A percentile compares a stretch with the other conserved stretches of the same genome.
phyloP scores from a whole-genome alignment of 2,329 filamentous ascomycete genomes.

The Fusarium paranaense region DNA sequence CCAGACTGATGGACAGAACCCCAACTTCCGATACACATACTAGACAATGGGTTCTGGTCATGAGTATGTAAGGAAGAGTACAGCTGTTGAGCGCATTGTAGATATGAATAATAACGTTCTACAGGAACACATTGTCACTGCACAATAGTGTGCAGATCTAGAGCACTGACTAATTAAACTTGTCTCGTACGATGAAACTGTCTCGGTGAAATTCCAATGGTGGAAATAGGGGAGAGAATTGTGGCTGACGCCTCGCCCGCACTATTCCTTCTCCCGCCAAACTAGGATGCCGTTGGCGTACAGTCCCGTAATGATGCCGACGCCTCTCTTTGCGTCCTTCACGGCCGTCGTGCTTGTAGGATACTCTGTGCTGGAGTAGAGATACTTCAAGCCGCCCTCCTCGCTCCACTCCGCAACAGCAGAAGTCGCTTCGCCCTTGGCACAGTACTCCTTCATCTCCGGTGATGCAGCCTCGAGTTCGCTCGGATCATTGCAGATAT shows the following conservation, averaged over 20 bases:
- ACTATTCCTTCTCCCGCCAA: slow-evolving; percentile 34
- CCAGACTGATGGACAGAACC: slow-evolving; percentile 21
- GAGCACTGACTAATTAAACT: background rate
- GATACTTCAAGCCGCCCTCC: slow-evolving; percentile 44
- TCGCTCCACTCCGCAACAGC: slow-evolving; percentile 53
- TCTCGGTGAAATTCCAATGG: background rate
- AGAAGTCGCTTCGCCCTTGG: slow-evolving; percentile 27
- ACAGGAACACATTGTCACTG: background rate
- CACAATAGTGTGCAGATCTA: background rate
- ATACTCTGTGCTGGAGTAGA: slow-evolving; percentile 50
- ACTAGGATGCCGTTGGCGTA: slow-evolving; percentile 52
- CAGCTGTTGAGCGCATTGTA: background rate
- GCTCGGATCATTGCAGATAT: slow-evolving; percentile 49
- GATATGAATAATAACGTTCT: background rate
- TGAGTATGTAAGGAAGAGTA: background rate
- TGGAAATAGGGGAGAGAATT: background rate
- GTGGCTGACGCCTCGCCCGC: background rate
- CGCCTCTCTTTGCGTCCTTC: slow-evolving; percentile 43
- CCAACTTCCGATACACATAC: slow-evolving; percentile 23
- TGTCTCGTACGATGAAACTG: background rate
- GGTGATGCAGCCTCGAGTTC: slow-evolving; percentile 39
- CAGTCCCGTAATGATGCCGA: slow-evolving; percentile 52
- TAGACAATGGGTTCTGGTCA: background rate
- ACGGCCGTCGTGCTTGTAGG: slow-evolving; percentile 50
- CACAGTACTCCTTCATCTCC: background rate